Conservation (phyloP, 805 yeast species). For the Ogataea angusta region DNA sequence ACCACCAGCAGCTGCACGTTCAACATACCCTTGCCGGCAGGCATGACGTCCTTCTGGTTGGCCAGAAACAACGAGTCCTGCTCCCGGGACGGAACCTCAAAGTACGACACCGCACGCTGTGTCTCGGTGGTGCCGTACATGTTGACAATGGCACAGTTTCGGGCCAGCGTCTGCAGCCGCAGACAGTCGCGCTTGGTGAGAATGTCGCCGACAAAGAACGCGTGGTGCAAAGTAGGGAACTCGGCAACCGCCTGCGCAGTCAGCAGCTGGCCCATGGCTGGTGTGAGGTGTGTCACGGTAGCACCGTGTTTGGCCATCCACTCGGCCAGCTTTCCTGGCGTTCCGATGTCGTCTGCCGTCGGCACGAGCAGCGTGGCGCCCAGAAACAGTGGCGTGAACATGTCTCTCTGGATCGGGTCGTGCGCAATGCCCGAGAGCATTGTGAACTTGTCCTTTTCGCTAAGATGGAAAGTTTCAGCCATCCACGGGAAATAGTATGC, state of each 20-base stretch:
- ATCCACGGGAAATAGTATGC: slow-evolving; percentile 99
- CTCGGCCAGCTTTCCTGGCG: slow-evolving; percentile 95
- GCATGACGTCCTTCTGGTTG: slow-evolving; percentile 90
- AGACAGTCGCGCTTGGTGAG: slow-evolving; percentile 95
- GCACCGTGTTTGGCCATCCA: slow-evolving; percentile 95
- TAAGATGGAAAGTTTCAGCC: slow-evolving; percentile 78
- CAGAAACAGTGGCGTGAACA: slow-evolving; percentile 94
- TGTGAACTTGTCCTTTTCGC: slow-evolving; percentile 83
- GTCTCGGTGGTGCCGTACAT: slow-evolving; percentile 99
- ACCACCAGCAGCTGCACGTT: slow-evolving; percentile 94
- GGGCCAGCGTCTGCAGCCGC: slow-evolving; percentile 87
- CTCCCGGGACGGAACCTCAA: slow-evolving; percentile 74
- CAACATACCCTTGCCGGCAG: slow-evolving; percentile 97
- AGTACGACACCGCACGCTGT: slow-evolving; percentile 95
- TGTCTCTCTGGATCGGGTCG: slow-evolving; percentile 98
- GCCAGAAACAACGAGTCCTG: slow-evolving; percentile 71
- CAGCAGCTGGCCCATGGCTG: slow-evolving; percentile 98
- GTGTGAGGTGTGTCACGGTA: slow-evolving; percentile 95
- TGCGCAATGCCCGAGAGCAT: slow-evolving; percentile 99
- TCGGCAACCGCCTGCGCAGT: slow-evolving; percentile 92
- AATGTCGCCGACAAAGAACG: slow-evolving; percentile 97
- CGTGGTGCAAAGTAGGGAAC: slow-evolving; percentile 85
- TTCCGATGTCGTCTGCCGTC: slow-evolving; percentile 95
- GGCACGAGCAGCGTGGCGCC: slow-evolving; percentile 95
- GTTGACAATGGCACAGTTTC: slow-evolving; percentile 85